These are phyloP conservation scores for Sporobolomyces roseus DNA, from an alignment of 768 basidiomycete genomes.

Conservation along the genomic window DNA sequence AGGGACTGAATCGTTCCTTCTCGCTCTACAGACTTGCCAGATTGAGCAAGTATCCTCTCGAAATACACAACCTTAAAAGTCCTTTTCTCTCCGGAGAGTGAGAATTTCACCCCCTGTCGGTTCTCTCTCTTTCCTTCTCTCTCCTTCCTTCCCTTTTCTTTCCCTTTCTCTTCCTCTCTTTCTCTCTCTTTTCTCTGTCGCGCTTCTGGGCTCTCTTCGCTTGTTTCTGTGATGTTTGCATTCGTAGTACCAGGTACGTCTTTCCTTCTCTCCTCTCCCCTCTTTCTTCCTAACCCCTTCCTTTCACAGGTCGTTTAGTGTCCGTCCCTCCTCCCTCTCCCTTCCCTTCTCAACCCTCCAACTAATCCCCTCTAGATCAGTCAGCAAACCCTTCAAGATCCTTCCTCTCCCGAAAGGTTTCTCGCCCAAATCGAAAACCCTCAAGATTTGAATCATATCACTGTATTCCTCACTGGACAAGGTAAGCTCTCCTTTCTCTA, in stretches of 20 bases:
- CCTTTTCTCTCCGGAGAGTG: no score
- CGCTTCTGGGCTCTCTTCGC: neutral
- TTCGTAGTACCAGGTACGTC: slow-evolving; percentile 20
- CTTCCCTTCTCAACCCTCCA: neutral
- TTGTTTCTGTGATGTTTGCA: slow-evolving; percentile 13
- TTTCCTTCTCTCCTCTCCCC: neutral
- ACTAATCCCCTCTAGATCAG: neutral
- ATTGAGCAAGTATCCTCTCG: no score
- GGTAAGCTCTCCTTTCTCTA: slow-evolving; percentile 50
- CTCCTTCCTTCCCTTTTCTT: no score
- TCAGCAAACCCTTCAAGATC: slow-evolving; percentile 19
- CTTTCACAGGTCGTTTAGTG: slow-evolving; percentile 27
- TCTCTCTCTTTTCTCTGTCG: no score
- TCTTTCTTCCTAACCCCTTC: neutral
- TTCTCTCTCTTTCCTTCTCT: no score
- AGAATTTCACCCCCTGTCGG: no score
- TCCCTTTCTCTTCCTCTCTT: no score
- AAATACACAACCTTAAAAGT: no score
- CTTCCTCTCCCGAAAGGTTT: slow-evolving; percentile 55
- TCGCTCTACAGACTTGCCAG: no score
- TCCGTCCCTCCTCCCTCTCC: neutral
- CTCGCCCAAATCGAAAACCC: slow-evolving; percentile 70
- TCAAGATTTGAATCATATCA: slow-evolving; percentile 73
- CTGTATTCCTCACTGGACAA: slow-evolving; percentile 76
- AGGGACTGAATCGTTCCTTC: no score